Base-by-base conservation (phyloP, 495 filamentous ascomycete species). In the Aspergillus biplanus region DNA sequence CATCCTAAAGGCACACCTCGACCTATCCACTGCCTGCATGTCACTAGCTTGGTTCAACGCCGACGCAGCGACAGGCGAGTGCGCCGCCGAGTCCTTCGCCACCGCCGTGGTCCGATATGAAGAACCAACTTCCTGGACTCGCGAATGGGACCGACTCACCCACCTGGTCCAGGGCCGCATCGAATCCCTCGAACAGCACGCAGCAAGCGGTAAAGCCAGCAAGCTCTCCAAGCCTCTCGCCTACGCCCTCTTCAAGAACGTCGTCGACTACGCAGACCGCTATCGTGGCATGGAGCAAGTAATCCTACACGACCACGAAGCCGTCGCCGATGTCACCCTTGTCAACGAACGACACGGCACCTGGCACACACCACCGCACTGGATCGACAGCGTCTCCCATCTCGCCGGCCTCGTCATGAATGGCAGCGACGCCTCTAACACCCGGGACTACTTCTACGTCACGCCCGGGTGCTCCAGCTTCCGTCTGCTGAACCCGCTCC, bases 131-230 rank as follows among this genome's bases (percentile, higher is more conserved):
- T 48, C 54, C 16, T 74, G 70, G 70, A 65, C 67, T 4, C 32
- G 42, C 1, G 31, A 33, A 2, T 76, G 64, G 63, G 13, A 64
- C 50, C 81, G 81, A 21, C 75, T 72, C 34, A 69, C 72, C 18
- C 87, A 87, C 67, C 73, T 89, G 44, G 81, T 89, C 62, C 78
- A 81, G 60, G 75, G 75, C 6, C 80, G 86, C 37, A 80, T 89
- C 49, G 78, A 86, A 33, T 60, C 75, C 11, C 79, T 87, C 7
- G 72, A 78, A 31, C 21, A 48, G 6, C 37, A 60, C 18, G 53
- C 55, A 6, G 50, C 56, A 21, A 52, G 66, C 21, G 73, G 73
- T 9, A 56, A 39, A 7, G 72, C 72, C 21, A 73, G 69, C 59
- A 52, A 59, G 1, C 64, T 76, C 34, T 61, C 57, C 0, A 62